Conservation (phyloP, 179 eudicot genomes). For the Camellia oleifera region DNA sequence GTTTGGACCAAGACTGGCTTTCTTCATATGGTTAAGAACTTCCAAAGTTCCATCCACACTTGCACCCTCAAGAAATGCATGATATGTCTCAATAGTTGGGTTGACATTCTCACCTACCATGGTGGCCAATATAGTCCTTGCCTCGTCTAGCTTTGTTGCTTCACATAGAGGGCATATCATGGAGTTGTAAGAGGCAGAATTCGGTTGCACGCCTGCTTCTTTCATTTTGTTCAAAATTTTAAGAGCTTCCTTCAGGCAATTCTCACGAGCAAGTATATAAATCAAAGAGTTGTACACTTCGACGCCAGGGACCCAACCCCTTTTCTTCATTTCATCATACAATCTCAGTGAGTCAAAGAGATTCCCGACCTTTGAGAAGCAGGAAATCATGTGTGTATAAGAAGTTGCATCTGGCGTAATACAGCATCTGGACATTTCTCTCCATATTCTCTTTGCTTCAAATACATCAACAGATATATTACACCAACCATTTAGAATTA, state of each 20-base stretch:
- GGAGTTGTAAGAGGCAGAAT: slow-evolving; percentile 59
- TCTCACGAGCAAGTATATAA: slow-evolving; percentile 62
- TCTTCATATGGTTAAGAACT: slow-evolving; percentile 59
- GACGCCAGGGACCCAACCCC: slow-evolving; percentile 59
- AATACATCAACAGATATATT: slow-evolving; percentile 52
- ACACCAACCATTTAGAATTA: slow-evolving; percentile 85
- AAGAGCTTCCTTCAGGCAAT: slow-evolving; percentile 71
- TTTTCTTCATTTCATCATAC: slow-evolving; percentile 87
- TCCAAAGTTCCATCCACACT: slow-evolving; percentile 46
- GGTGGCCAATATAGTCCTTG: slow-evolving; percentile 43
- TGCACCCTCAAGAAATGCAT: slow-evolving; percentile 53
- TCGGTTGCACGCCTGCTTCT: slow-evolving; percentile 54
- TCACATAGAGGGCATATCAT: slow-evolving; percentile 80
- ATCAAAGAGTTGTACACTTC: slow-evolving; percentile 75
- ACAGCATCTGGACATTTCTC: slow-evolving; percentile 79
- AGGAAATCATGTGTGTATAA: slow-evolving; percentile 77
- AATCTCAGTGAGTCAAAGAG: slow-evolving; percentile 85
- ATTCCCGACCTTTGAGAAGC: slow-evolving; percentile 67
- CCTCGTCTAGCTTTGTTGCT: slow-evolving; percentile 65
- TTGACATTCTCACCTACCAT: slow-evolving; percentile 54
- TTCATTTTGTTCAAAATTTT: slow-evolving; percentile 56
- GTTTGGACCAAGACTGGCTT: slow-evolving; percentile 64
- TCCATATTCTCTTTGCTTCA: slow-evolving; percentile 93
- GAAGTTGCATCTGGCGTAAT: slow-evolving; percentile 62
- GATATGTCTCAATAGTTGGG: slow-evolving; percentile 71